Percentiles rank a stretch among this genome's conserved stretches.
Conservation (phyloP, 148 eudicot species). For the Rhododendron ovatum region DNA sequence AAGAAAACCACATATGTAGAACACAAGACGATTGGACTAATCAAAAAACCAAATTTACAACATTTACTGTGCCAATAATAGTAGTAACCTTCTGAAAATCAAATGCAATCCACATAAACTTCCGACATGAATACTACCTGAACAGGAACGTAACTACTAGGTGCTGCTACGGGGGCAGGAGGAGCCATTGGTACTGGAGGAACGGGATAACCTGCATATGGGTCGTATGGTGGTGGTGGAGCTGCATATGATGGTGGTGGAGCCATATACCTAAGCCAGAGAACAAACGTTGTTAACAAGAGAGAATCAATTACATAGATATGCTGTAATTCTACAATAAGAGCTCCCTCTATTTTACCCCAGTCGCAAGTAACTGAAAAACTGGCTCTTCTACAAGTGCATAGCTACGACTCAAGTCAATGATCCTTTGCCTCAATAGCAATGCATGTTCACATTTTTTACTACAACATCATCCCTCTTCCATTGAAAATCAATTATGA, state of each 20-base stretch:
- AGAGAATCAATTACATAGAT: neutral
- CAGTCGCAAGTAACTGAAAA: neutral
- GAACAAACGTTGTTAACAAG: neutral
- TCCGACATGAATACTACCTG: constrained; percentile 37
- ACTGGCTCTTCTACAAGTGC: neutral
- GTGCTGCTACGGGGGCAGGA: constrained; percentile 68
- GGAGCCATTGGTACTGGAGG: constrained; percentile 79
- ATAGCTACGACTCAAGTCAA: neutral
- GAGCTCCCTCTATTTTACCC: neutral
- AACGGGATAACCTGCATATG: constrained; percentile 83
- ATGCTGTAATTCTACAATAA: neutral
- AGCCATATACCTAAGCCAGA: constrained; percentile 68
- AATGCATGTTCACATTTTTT: neutral
- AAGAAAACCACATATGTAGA: neutral
- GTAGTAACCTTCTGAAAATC: neutral
- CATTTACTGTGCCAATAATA: neutral
- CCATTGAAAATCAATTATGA: neutral
- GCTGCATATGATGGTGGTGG: constrained; percentile 65
- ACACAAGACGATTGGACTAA: neutral
- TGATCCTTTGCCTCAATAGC: neutral
- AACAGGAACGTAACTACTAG: constrained; percentile 83
- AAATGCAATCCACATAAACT: neutral
- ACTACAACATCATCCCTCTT: neutral
- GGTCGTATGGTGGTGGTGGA: constrained; percentile 80
- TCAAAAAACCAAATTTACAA: no score